Conservation (phyloP, 2,329 filamentous ascomycete species). For the Dendryphion nanum region DNA sequence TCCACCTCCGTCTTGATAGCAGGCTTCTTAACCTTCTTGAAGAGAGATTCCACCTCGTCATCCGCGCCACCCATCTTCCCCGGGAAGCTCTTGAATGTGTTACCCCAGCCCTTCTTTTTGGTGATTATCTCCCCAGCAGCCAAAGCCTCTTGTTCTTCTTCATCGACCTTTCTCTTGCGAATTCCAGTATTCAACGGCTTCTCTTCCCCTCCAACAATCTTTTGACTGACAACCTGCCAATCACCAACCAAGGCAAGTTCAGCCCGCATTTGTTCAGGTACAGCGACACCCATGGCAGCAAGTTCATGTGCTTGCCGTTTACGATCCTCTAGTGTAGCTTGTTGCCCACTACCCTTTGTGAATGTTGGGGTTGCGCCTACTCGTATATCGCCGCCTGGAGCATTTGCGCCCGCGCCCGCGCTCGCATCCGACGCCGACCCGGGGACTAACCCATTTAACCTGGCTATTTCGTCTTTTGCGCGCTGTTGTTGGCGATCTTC, state of each 20-base stretch:
- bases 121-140: conserved; percentile 52
- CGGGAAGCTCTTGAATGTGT: conserved; percentile 46
- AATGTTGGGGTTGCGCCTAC: conserved; percentile 21
- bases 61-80: conserved; percentile 44
- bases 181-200: conserved; percentile 54
- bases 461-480: conserved; percentile 79
- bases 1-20: conserved; percentile 13
- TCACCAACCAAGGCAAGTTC: conserved; percentile 88
- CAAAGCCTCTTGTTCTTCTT: conserved; percentile 61
- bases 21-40: conserved; percentile 34
- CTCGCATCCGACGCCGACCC: conserved; percentile 33
- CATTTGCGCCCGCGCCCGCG: neutral
- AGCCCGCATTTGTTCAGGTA: conserved; percentile 74
- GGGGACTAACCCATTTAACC: conserved; percentile 74
- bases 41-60: conserved; percentile 65
- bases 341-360: conserved; percentile 39
- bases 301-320: conserved; percentile 86
- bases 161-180: conserved; percentile 61
- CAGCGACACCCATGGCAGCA: conserved; percentile 78
- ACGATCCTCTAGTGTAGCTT: conserved; percentile 62
- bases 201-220: conserved; percentile 44
- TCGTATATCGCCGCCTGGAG: conserved; percentile 8
- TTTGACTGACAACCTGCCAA: conserved; percentile 69
- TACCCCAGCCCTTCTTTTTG: conserved; percentile 45
- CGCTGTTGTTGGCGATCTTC: conserved; percentile 78